Evolutionary conservation across 2,329 filamentous ascomycete genomes (phyloP), one percentile per base, ranked within the genome.

Genomic region (Ascochyta rabiei): DNA sequence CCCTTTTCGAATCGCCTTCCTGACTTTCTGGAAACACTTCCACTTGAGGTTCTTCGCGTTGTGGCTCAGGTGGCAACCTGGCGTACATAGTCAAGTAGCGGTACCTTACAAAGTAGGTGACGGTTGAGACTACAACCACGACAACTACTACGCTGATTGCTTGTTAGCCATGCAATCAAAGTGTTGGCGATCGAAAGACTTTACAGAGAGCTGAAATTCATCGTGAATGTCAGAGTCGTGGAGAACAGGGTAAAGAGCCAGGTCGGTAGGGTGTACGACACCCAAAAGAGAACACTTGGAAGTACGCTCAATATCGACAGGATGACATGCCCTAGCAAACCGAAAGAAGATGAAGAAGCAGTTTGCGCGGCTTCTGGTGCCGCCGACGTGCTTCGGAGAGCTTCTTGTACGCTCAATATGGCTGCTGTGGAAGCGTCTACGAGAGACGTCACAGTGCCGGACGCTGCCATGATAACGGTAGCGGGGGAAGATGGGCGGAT

Each of bases 61-160:
- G 93, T 2, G 95, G 93, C 74, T 99, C 93, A 2, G 92, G 92
- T 0, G 96, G 93, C 15, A 99, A 82, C 60, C 93, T 88, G 48
- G 93, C 89, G 79, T 99, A 99, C 88, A 97, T 96, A 75, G 96
- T 98, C 71, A 99, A 83, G 75, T 96, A 96, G 57, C 95, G 89
- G 76, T 99, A 99, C 49, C 96, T 85, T 53, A 99, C 89, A 57
- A 98, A 88, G 91, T 95, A 99, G 73, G 89, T 96, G 61, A 91
- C 82, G 2, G 88, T 91, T n/a, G 91, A 96, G 45, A 91, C 86
- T 54, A 96, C 78, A 50, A 85, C 87, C 33, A 88, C 81, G 54
- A 91, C 70, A 52, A 98, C 91, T 63, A 98, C 52, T 63, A 76
- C 65, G 40, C 74, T 76, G 28, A 44, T 15, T 7, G 16, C 67